Conservation (phyloP, 2,329 filamentous ascomycete species). For the Aspergillus clavatus region DNA sequence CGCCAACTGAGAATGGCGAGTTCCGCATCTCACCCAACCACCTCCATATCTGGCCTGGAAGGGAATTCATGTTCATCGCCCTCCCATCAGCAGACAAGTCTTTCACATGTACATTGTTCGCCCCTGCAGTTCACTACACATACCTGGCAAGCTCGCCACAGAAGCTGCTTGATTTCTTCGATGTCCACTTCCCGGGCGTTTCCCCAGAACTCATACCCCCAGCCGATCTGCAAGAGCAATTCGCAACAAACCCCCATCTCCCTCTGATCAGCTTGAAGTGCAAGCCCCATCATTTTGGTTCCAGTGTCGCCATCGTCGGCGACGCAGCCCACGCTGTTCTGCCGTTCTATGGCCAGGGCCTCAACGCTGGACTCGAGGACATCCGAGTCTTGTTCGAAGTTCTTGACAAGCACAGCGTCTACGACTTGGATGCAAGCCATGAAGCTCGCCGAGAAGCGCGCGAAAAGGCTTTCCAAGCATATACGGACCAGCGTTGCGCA, state of each 20-base stretch:
- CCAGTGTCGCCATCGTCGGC: slow-evolving; percentile 77
- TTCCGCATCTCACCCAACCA: slow-evolving; percentile 89
- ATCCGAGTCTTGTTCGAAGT: slow-evolving; percentile 81
- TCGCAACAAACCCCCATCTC: slow-evolving; percentile 77
- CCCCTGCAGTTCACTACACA: slow-evolving; percentile 66
- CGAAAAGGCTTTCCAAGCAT: slow-evolving; percentile 59
- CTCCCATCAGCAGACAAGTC: slow-evolving; percentile 83
- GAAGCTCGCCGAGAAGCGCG: slow-evolving; percentile 44
- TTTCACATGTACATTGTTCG: slow-evolving; percentile 92
- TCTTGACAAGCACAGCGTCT: slow-evolving; percentile 63
- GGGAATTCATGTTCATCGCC: slow-evolving; percentile 96
- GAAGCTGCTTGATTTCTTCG: slow-evolving; percentile 79
- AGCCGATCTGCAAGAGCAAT: slow-evolving; percentile 66
- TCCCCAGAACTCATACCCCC: slow-evolving; percentile 55
- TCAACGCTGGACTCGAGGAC: slow-evolving; percentile 95
- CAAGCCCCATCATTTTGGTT: slow-evolving; percentile 74
- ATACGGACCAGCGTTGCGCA: slow-evolving; percentile 66
- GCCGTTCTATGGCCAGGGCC: slow-evolving; percentile 95
- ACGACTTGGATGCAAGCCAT: slow-evolving; percentile 25
- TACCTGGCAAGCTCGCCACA: slow-evolving; percentile 60
- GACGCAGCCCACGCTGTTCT: slow-evolving; percentile 98
- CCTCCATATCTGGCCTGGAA: slow-evolving; percentile 94
- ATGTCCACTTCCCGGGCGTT: slow-evolving; percentile 80
- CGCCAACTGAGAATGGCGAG: slow-evolving; percentile 47
- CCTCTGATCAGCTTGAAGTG: slow-evolving; percentile 94